phyloP scores from a whole-genome alignment of 2,329 filamentous ascomycete genomes.

The Chaetomium sp. region DNA sequence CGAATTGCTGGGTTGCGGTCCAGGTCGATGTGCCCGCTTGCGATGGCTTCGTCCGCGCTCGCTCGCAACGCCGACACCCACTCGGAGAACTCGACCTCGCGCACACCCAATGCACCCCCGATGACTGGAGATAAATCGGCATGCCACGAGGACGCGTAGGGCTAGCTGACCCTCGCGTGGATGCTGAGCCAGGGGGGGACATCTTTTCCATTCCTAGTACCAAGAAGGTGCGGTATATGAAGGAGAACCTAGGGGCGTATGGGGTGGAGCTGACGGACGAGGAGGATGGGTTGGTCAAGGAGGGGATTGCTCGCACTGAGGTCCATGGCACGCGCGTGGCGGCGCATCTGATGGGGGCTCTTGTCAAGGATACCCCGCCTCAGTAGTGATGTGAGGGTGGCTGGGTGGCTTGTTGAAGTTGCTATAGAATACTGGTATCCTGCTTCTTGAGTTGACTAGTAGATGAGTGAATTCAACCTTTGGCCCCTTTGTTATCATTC shows the following conservation, averaged over 20 bases:
- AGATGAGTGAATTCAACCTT: no score
- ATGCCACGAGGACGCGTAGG: not conserved
- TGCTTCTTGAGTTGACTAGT: no score
- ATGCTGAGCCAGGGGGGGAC: slow-evolving; percentile 50
- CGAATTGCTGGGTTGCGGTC: not conserved
- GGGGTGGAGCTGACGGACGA: slow-evolving; percentile 50
- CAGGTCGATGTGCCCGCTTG: not conserved
- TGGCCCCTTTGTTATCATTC: no score
- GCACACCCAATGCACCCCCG: not conserved
- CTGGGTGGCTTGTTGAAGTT: not conserved
- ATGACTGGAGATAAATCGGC: not conserved
- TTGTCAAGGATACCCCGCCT: slow-evolving; percentile 25
- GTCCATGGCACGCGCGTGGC: slow-evolving; percentile 53
- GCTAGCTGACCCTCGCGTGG: slow-evolving; percentile 61
- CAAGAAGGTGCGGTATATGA: slow-evolving; percentile 37
- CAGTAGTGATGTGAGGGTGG: not conserved
- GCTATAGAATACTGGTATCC: no score
- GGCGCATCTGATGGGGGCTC: slow-evolving; percentile 13
- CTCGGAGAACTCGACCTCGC: not conserved
- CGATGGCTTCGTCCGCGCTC: not conserved
- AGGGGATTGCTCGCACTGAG: slow-evolving; percentile 50
- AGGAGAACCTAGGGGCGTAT: slow-evolving; percentile 62
- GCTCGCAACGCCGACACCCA: not conserved
- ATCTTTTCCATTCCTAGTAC: slow-evolving; percentile 57
- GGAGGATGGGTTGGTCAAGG: slow-evolving; percentile 55